Evolutionary conservation across 768 basidiomycete species (phyloP), one percentile per base, ranked within the genome.

Genomic region (Suillus clintonianus): DNA sequence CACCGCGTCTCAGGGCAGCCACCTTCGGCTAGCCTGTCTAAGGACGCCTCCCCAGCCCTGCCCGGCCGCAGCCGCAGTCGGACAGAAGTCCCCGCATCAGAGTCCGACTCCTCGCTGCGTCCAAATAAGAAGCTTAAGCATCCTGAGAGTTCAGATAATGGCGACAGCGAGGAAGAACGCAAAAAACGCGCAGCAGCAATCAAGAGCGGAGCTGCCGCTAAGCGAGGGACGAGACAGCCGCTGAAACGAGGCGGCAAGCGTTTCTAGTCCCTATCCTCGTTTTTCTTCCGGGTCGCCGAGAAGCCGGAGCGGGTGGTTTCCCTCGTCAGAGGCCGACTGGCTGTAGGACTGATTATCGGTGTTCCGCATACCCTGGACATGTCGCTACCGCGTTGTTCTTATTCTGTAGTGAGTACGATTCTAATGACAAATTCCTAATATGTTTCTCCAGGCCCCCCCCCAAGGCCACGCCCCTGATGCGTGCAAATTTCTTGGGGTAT

Each of bases 171-270:
- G 66, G 80, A 77, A 24, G 86, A 83, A 42, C 79, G 80, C 39
- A 83, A 79, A 72, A 80, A 73, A 58, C 75, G 75, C 37, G 73
- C 79, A 27, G 75, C 80, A 55, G 78, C 77, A 67, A 73, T 80
- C 60, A 85, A 77, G 65, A 75, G 74, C 63, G 81, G 80, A 50
- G 66, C 71, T 55, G 71, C 73, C 48, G 68, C 74, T 56, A 79
- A 80, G 64, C 79, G 86, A 60, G 87, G 87, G 45, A 81, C 86
- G 50, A 84, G 86, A 68, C 91, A 93, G 68, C 91, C 91, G 5
- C 79, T 92, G 65, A 92, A 88, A 76, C 85, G 91, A 67, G 89
- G 89, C 41, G 89, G 87, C 36, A 90, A 86, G 73, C 84, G 88
- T 65, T 93, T 91, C 79, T 91, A 81, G 82, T 65, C 54, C 60